Evolutionary conservation across 2,329 filamentous ascomycete species (phyloP).

Genomic region (Fusarium xyrophilum): DNA sequence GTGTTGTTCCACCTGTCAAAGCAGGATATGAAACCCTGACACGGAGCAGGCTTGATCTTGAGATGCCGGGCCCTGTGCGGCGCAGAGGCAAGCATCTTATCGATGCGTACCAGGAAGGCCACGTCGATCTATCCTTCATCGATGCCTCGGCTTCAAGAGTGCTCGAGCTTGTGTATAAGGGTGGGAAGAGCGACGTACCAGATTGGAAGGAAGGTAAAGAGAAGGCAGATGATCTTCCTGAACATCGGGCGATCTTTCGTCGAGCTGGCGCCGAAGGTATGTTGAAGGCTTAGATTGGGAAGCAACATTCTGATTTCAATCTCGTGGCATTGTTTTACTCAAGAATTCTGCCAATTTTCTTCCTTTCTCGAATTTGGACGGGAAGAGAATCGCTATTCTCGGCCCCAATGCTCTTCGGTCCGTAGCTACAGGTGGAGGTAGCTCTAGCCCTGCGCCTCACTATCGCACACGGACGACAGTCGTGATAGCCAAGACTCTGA

Average conservation of each 20-base stretch:
- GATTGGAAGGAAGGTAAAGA: constrained; percentile 21
- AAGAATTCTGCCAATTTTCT: constrained; percentile 12
- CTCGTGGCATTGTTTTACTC: constrained; percentile 19
- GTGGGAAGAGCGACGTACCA: constrained; percentile 9
- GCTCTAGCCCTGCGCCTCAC: constrained; percentile 21
- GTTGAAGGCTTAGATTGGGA: neutral
- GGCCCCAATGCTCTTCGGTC: constrained; percentile 22
- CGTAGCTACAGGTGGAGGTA: constrained; percentile 18
- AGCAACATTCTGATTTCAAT: neutral
- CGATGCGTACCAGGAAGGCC: constrained; percentile 8
- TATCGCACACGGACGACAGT: constrained; percentile 18
- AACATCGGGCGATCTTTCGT: constrained; percentile 17
- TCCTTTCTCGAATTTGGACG: neutral
- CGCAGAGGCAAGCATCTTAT: constrained; percentile 19
- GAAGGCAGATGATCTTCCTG: constrained; percentile 18
- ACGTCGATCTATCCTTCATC: constrained; percentile 12
- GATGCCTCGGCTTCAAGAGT: constrained; percentile 11
- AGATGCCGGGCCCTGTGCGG: constrained; percentile 26
- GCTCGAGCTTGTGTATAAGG: constrained; percentile 13
- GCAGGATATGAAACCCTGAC: constrained; percentile 22
- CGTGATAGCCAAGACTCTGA: constrained; percentile 15
- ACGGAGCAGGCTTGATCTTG: constrained; percentile 6
- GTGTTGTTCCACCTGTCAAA: constrained; percentile 42
- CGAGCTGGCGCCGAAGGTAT: constrained; percentile 20
- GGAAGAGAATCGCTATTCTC: constrained; percentile 3